Conservation (phyloP, 176 grass and related monocot genomes). For the Tuctoria greenei region DNA sequence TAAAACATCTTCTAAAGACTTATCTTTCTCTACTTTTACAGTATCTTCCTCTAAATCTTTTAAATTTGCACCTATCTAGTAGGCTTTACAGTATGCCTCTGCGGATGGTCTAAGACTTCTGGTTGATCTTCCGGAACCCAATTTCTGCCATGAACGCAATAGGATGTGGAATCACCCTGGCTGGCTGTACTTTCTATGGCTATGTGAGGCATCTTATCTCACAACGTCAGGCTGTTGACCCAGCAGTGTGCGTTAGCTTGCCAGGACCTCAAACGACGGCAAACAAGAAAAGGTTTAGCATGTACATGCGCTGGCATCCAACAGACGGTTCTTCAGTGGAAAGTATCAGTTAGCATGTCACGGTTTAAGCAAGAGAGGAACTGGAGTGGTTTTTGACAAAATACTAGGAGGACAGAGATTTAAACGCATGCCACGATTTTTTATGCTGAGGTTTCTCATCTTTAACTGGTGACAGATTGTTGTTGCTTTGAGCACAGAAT, state of each 20-base stretch:
- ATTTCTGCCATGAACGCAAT: slow-evolving; percentile 88
- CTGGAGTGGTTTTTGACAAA: neutral
- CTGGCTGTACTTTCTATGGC: slow-evolving; percentile 94
- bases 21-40: no score
- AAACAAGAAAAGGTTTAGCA: slow-evolving; percentile 81
- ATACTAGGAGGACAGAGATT: neutral
- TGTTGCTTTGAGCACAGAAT: slow-evolving; percentile 36
- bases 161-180: slow-evolving; percentile 76
- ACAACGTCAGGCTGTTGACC: slow-evolving; percentile 44
- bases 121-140: slow-evolving; percentile 91
- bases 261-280: slow-evolving; percentile 49
- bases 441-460: slow-evolving; percentile 22
- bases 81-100: no score
- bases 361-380: slow-evolving; percentile 12
- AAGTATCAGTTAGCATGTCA: neutral
- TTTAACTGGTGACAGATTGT: slow-evolving; percentile 3
- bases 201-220: slow-evolving; percentile 80
- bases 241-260: slow-evolving; percentile 29
- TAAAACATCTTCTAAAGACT: no score
- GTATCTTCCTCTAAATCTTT: no score
- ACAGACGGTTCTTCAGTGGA: slow-evolving; percentile 8
- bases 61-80: no score
- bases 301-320: slow-evolving; percentile 14
- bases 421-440: slow-evolving; percentile 16
- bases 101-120: no score